Evolutionary conservation across 2,329 filamentous ascomycete genomes (phyloP), one percentile per base, ranked within the genome.

Genomic region (Parafenestella ontariensis): DNA sequence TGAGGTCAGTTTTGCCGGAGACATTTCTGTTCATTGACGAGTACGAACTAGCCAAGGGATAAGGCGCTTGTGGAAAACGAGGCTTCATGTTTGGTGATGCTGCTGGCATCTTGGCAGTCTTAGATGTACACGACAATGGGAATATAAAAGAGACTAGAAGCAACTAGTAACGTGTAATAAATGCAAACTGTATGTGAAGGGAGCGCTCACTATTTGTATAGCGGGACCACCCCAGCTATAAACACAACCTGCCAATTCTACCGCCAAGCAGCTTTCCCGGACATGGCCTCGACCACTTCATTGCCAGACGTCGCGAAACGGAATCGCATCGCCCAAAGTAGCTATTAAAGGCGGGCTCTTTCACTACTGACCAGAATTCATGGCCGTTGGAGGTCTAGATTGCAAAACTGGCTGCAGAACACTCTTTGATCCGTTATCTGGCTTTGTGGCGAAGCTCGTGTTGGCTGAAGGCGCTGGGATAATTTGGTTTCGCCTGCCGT

Each of bases 41-140:
- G 18, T 13, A 44, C 41, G 20, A n/a, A 57, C 54, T 57, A 18
- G 36, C 23, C 31, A 57, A 41, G 8, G 54, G 44, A 46, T 39
- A 57, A 7, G 54, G 50, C 13, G 43, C 34, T 26, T 48, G 45
- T 18, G 54, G 54, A 33, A 47, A 57, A 29, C 54, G 46, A 9
- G 49, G 54, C 29, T n/a, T 20, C 7, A 53, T 9, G 15, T 44
- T 18, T 3, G 46, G 29, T 45, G 28, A 18, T 56, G 48, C 37
- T 46, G 41, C 42, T 26, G 42, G 46, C 54, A 57, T 53, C 20
- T n/a, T 45, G 24, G 3, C n/a, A 28, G 8, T 28, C 23, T 43
- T 13, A n/a, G 13, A 28, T n/a, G 5, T n/a, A n/a, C 20, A 10
- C 23, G n/a, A n/a, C n/a, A n/a, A n/a, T n/a, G n/a, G n/a, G n/a